Evolutionary conservation across 2,329 filamentous ascomycete genomes (phyloP), one percentile per base, ranked within the genome.

Genomic region (Monilinia aucupariae): DNA sequence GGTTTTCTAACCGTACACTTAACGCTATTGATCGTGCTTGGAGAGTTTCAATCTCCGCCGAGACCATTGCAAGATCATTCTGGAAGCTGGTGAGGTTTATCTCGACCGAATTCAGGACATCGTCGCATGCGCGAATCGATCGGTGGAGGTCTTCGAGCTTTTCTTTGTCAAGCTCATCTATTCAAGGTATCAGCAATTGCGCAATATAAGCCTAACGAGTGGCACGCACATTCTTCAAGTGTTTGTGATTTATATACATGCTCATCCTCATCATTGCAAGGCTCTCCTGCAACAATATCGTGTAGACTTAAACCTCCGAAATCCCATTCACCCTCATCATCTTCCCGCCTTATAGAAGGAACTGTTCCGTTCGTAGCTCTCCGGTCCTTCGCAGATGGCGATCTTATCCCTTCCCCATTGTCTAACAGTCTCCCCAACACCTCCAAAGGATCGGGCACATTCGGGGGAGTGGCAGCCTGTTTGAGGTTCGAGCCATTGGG

Each of bases 101-200:
- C 77, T 99, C 93, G 61, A 99, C 94, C 0, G 92, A 96, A 75
- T 87, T 90, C 52, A 97, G 82, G 58, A 97, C 91, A 73, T 96
- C 89, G 76, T 99, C 94, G 77, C 93, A 99, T 58, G 91, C 90
- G 73, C 81, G 77, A 71, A 99, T 97, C 4, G 92, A 96, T 71
- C 84, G 85, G 76, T 97, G 94, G 49, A 99, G 81, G 63, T 96
- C 91, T 75, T 97, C 88, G 70, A 96, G 96, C 71, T 88, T 92
- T 71, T 88, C 81, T 74, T 88, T 90, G 68, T 96, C 91, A 68
- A 83, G 83, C 75, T 94, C 89, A 74, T 92, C 91, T 87, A 67
- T 37, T 32, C 39, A 34, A 48, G 45, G 41, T 25, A 61, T 64
- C 67, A 66, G 65, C 47, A 64, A 62, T 34, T 64, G 27, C 20